phyloP scores from a whole-genome alignment of 2,329 filamentous ascomycete genomes.

The Coleophoma cylindrospora region DNA sequence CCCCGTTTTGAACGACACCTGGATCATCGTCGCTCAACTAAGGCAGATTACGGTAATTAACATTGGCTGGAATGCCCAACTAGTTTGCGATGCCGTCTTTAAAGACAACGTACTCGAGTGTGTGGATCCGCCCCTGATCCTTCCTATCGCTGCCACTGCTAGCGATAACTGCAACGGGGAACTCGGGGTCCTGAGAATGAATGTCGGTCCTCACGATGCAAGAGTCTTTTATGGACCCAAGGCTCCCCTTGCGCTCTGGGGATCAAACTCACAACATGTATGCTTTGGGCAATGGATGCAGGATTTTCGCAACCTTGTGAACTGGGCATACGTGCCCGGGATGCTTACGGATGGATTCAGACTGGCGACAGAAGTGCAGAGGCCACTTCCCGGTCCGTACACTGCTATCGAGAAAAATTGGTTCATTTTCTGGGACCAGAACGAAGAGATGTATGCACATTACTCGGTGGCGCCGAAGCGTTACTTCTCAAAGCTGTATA shows the following conservation, averaged over 20 bases:
- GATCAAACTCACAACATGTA: constrained; percentile 46
- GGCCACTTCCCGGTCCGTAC: constrained; percentile 35
- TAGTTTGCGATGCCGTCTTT: constrained; percentile 47
- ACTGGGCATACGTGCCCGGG: constrained; percentile 31
- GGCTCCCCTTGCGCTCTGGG: constrained; percentile 45
- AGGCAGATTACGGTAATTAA: constrained; percentile 20
- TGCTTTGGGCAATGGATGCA: constrained; percentile 55
- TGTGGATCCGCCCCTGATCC: constrained; percentile 29
- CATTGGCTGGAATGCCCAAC: constrained; percentile 33
- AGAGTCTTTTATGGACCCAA: constrained; percentile 51
- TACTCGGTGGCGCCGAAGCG: constrained; percentile 47
- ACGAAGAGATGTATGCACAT: constrained; percentile 42
- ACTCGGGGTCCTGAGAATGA: constrained; percentile 34
- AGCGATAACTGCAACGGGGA: constrained; percentile 40
- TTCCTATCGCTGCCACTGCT: constrained; percentile 42
- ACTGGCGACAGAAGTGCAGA: constrained; percentile 43
- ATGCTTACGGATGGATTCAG: constrained; percentile 15
- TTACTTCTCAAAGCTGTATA: constrained; percentile 38
- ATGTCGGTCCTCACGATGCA: constrained; percentile 52
- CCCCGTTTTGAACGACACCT: constrained; percentile 39
- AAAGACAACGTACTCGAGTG: constrained; percentile 35
- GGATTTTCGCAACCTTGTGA: constrained; percentile 44
- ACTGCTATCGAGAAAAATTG: constrained; percentile 53
- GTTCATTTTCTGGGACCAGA: constrained; percentile 54
- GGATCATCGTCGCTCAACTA: constrained; percentile 45